Percentiles rank a stretch among this genome's conserved stretches.
These are phyloP conservation scores for Septoria linicola DNA, from an alignment of 2,329 filamentous ascomycete species.

Conservation along the genomic window DNA sequence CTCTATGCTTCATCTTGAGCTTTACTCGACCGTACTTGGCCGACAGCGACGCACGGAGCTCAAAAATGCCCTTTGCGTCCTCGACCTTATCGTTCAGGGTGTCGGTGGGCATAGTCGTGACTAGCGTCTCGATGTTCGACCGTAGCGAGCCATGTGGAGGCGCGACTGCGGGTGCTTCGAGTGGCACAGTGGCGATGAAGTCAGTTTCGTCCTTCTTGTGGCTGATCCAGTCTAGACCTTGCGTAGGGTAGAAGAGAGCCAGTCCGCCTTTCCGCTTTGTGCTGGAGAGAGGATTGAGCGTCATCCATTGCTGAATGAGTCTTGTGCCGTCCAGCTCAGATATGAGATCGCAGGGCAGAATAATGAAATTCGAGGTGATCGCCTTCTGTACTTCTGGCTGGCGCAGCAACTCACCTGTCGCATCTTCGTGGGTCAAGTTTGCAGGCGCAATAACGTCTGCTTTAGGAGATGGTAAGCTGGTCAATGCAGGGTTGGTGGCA, in stretches of 20 bases:
- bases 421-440: constrained; percentile 76
- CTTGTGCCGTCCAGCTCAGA: constrained; percentile 83
- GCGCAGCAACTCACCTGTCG: constrained; percentile 84
- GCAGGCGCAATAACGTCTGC: constrained; percentile 74
- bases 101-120: constrained; percentile 85
- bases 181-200: constrained; percentile 76
- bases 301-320: constrained; percentile 89
- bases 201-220: constrained; percentile 92
- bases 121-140: constrained; percentile 69
- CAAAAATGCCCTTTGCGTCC: constrained; percentile 68
- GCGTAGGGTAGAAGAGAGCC: constrained; percentile 88
- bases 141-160: constrained; percentile 65
- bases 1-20: constrained; percentile 79
- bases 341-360: constrained; percentile 89
- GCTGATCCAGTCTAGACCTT: constrained; percentile 61
- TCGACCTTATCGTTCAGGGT: constrained; percentile 81
- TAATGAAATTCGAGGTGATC: constrained; percentile 81
- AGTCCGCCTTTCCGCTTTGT: constrained; percentile 72
- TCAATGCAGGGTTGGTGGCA: constrained; percentile 75
- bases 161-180: constrained; percentile 58
- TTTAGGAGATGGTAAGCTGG: constrained; percentile 68
- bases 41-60: constrained; percentile 69
- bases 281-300: constrained; percentile 55
- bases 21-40: constrained; percentile 70
- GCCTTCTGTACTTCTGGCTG: constrained; percentile 76